A percentile compares a stretch with the other conserved stretches of the same genome.
Conservation (phyloP, 2,329 filamentous ascomycete genomes). For the Arthrobotrys sphaeroides region DNA sequence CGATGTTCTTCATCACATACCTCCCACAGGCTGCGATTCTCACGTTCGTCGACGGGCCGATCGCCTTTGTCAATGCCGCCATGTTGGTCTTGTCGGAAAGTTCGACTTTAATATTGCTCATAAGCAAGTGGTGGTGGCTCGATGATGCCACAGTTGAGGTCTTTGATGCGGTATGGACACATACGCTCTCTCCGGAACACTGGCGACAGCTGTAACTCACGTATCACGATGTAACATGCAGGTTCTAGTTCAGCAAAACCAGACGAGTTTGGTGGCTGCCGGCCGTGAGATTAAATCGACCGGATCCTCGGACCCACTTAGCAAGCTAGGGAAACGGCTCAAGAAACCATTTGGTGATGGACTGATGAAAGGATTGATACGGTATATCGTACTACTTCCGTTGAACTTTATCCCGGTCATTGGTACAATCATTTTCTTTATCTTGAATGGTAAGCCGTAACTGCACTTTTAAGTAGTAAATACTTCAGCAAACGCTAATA, state of each 20-base stretch:
- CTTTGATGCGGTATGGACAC: slow-evolving; percentile 60
- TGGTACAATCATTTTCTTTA: slow-evolving; percentile 81
- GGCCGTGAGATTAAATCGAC: slow-evolving; percentile 75
- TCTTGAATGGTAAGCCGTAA: slow-evolving; percentile 71
- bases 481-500: background rate
- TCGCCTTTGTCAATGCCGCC: slow-evolving; percentile 77
- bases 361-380: slow-evolving; percentile 70
- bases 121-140: slow-evolving; percentile 54
- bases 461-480: background rate
- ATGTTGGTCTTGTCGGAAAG: slow-evolving; percentile 67
- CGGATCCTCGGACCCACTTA: slow-evolving; percentile 63
- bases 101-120: slow-evolving; percentile 62
- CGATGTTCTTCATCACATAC: slow-evolving; percentile 83
- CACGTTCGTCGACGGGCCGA: slow-evolving; percentile 82
- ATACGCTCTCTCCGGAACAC: slow-evolving; percentile 58
- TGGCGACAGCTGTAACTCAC: no score
- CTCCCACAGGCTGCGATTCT: slow-evolving; percentile 81
- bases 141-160: slow-evolving; percentile 37
- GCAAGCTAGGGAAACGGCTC: slow-evolving; percentile 68
- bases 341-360: slow-evolving; percentile 68
- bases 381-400: slow-evolving; percentile 85
- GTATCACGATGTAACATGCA: slow-evolving; percentile 63
- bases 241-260: slow-evolving; percentile 67
- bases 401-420: slow-evolving; percentile 93
- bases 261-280: slow-evolving; percentile 73